These are phyloP conservation scores for Acanthamoeba rhysodes DNA, from an alignment of 208 protist species.

Conservation along the genomic window DNA sequence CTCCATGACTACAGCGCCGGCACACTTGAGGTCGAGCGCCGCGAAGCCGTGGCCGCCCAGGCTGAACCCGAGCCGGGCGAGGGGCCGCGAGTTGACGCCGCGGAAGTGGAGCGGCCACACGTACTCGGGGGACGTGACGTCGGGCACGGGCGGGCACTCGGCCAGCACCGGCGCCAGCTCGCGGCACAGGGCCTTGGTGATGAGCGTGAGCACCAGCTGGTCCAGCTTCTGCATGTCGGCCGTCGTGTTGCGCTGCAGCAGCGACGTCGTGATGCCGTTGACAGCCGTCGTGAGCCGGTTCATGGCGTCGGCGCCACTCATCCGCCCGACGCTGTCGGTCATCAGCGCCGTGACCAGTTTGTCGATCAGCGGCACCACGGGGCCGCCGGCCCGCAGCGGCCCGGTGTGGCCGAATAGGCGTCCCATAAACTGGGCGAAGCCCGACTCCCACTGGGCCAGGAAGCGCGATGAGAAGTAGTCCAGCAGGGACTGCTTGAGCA, in stretches of 20 bases:
- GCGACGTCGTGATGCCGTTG: not conserved
- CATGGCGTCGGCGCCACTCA: not conserved
- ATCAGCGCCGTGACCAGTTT: constrained; percentile 17
- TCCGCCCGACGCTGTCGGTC: not conserved
- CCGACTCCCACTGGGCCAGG: constrained; percentile 18
- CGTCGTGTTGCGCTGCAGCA: not conserved
- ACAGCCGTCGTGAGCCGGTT: constrained; percentile 25
- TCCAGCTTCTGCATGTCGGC: not conserved
- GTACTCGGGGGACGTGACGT: not conserved
- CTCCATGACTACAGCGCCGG: not conserved
- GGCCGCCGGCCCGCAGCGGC: not conserved
- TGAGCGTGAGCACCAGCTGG: constrained; percentile 26
- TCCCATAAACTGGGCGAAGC: not conserved
- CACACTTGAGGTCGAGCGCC: constrained; percentile 32
- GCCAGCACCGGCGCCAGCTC: not conserved
- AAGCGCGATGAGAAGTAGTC: constrained; percentile 8
- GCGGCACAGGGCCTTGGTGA: constrained; percentile 43
- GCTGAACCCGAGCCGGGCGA: not conserved
- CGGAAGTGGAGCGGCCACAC: constrained; percentile 52
- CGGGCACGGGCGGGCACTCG: not conserved
- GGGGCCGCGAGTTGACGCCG: not conserved
- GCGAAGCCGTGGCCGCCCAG: constrained; percentile 51
- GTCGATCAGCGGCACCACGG: not conserved
- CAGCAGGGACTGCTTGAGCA: not conserved
- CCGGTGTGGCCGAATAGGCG: not conserved